A percentile compares a stretch with the other conserved stretches of the same genome.
phyloP scores from a whole-genome alignment of 2,329 filamentous ascomycete genomes.

The Botrytis squamosa region DNA sequence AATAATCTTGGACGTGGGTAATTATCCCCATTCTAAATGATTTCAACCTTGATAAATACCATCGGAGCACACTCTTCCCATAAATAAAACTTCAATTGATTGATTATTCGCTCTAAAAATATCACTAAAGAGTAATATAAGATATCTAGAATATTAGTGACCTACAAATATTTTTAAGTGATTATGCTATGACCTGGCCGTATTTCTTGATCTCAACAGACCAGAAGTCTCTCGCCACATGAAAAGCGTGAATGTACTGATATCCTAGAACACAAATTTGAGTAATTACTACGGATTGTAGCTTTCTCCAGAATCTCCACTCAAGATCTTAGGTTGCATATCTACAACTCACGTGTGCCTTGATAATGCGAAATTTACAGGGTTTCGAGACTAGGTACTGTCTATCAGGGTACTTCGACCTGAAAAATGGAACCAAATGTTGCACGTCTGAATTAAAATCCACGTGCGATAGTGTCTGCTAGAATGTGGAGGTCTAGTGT shows the following conservation, averaged over 20 bases:
- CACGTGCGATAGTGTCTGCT: not conserved
- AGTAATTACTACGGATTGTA: not conserved
- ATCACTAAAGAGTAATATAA: not conserved
- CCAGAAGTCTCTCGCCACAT: not conserved
- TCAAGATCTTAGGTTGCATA: not conserved
- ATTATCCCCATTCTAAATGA: not conserved
- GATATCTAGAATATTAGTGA: not conserved
- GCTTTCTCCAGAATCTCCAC: not conserved
- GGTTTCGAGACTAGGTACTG: not conserved
- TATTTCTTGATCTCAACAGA: not conserved
- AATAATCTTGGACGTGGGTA: not conserved
- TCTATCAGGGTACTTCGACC: not conserved
- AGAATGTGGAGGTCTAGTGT: not conserved
- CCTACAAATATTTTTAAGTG: not conserved
- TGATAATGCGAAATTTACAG: not conserved
- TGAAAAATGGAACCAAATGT: not conserved
- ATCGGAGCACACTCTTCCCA: not conserved
- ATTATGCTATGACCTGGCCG: not conserved
- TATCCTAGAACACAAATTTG: not conserved
- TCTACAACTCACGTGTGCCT: not conserved
- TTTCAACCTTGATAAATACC: not conserved
- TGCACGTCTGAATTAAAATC: not conserved
- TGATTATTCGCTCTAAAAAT: not conserved
- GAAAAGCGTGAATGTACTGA: not conserved
- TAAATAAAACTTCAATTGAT: not conserved